Evolutionary conservation across 768 basidiomycete genomes (phyloP).

Genomic region (Boletellus ananas): DNA sequence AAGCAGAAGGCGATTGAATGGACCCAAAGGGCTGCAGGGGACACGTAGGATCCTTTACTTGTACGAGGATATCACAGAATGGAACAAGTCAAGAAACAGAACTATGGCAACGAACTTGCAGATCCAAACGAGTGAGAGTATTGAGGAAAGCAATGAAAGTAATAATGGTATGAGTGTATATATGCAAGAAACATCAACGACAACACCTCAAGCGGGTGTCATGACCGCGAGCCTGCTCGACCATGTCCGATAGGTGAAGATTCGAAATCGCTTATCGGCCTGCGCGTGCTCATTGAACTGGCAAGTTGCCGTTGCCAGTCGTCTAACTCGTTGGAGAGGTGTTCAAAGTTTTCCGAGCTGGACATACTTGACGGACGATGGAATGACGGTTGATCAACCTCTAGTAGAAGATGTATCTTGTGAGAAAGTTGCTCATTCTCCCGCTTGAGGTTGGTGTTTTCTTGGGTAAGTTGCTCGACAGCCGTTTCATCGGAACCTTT

Average conservation of each 20-base stretch:
- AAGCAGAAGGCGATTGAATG: conserved; percentile 91
- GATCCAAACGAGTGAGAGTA: conserved; percentile 58
- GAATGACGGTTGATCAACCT: conserved; percentile 77
- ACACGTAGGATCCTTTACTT: conserved; percentile 24
- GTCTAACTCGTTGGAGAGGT: conserved; percentile 77
- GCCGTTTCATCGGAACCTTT: conserved; percentile 74
- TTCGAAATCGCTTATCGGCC: conserved; percentile 71
- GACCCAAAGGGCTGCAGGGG: conserved; percentile 58
- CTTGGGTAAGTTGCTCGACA: conserved; percentile 76
- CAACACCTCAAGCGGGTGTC: conserved; percentile 21
- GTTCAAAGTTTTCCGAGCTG: conserved; percentile 82
- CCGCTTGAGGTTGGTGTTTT: conserved; percentile 73
- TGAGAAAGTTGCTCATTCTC: conserved; percentile 90
- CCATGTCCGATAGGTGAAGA: conserved; percentile 50
- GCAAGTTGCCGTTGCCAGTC: conserved; percentile 85
- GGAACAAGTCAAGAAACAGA: conserved; percentile 32
- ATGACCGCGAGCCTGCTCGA: conserved; percentile 57
- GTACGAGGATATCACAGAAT: conserved; percentile 34
- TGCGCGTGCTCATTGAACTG: conserved; percentile 71
- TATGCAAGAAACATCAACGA: conserved; percentile 25
- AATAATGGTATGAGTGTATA: conserved; percentile 37
- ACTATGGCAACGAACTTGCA: conserved; percentile 37
- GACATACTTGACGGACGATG: conserved; percentile 69
- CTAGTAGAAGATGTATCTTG: conserved; percentile 84
- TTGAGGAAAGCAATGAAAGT: conserved; percentile 31